Percentiles rank a stretch among this genome's conserved stretches.
Evolutionary conservation across 2,329 filamentous ascomycete genomes (phyloP).

Genomic region (Aspergillus pseudonomiae): DNA sequence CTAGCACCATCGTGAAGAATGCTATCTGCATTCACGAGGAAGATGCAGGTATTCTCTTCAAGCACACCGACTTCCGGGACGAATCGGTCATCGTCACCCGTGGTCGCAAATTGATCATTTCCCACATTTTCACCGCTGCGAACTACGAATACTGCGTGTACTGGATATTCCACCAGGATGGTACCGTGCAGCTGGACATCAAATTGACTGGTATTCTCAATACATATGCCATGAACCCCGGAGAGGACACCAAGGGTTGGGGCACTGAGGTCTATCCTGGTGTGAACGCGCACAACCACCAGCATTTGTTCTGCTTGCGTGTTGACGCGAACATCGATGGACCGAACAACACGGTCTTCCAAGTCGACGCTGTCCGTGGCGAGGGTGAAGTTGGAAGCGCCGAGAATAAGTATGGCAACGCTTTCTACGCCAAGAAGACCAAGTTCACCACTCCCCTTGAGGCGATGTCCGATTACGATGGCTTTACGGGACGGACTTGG

Average conservation of each 20-base stretch:
- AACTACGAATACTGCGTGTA: slow-evolving; percentile 92
- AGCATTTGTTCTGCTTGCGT: slow-evolving; percentile 90
- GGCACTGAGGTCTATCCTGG: slow-evolving; percentile 89
- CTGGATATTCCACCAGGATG: slow-evolving; percentile 92
- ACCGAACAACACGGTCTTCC: slow-evolving; percentile 79
- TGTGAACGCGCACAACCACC: slow-evolving; percentile 94
- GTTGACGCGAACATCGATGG: slow-evolving; percentile 88
- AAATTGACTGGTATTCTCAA: slow-evolving; percentile 91
- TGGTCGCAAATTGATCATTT: slow-evolving; percentile 81
- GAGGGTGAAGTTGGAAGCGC: slow-evolving; percentile 75
- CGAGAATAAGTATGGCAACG: slow-evolving; percentile 88
- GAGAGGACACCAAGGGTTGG: slow-evolving; percentile 83
- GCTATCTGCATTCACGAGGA: slow-evolving; percentile 96
- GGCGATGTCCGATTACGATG: slow-evolving; percentile 78
- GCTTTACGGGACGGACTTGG: slow-evolving; percentile 79
- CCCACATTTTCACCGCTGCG: slow-evolving; percentile 90
- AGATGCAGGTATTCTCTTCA: slow-evolving; percentile 88
- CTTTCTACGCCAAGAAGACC: slow-evolving; percentile 83
- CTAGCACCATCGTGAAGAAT: slow-evolving; percentile 83
- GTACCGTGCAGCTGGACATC: slow-evolving; percentile 88
- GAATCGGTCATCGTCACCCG: slow-evolving; percentile 84
- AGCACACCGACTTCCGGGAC: slow-evolving; percentile 92
- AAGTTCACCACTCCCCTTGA: slow-evolving; percentile 72
- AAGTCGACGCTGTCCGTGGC: slow-evolving; percentile 73
- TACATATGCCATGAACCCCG: slow-evolving; percentile 79